phyloP scores from a whole-genome alignment of 768 basidiomycete species.

The Lepiota brunneoincarnata region DNA sequence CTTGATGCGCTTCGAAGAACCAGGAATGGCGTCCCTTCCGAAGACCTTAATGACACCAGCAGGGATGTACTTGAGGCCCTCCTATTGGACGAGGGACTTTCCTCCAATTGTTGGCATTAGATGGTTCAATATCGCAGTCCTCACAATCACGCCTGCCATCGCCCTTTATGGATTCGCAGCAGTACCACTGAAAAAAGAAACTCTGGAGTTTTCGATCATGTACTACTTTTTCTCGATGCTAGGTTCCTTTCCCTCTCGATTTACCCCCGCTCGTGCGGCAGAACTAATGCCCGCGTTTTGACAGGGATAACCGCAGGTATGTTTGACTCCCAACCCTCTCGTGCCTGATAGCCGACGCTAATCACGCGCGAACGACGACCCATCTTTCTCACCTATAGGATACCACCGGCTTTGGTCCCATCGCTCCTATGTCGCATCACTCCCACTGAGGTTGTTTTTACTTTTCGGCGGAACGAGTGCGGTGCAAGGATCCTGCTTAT shows the following conservation, averaged over 20 bases:
- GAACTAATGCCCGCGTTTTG: conserved; percentile 1
- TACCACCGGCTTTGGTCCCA: conserved; percentile 90
- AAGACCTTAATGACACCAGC: not conserved
- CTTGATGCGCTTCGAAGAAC: not conserved
- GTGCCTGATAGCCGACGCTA: too few species aligned
- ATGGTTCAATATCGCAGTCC: conserved; percentile 76
- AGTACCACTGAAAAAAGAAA: conserved; percentile 46
- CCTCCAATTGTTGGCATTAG: conserved; percentile 55
- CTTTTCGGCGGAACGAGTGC: conserved; percentile 77
- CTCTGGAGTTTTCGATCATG: conserved; percentile 54
- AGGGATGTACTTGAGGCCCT: not conserved
- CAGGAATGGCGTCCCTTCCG: too few species aligned
- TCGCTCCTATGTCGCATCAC: conserved; percentile 74
- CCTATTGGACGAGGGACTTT: conserved; percentile 26
- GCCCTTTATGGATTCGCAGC: conserved; percentile 64
- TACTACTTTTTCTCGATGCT: conserved; percentile 91
- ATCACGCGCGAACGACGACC: not conserved
- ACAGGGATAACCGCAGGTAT: conserved; percentile 51
- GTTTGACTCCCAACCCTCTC: conserved; percentile 7
- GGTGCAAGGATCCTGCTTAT: conserved; percentile 83
- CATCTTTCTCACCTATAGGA: conserved; percentile 31
- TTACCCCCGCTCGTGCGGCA: conserved; percentile 4
- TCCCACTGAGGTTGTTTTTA: conserved; percentile 68
- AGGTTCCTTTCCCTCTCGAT: conserved; percentile 38
- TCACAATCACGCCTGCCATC: conserved; percentile 69